These are phyloP conservation scores for Entoloma clypeatum DNA, from an alignment of 1,284 basidiomycete genomes.

Conservation along the genomic window DNA sequence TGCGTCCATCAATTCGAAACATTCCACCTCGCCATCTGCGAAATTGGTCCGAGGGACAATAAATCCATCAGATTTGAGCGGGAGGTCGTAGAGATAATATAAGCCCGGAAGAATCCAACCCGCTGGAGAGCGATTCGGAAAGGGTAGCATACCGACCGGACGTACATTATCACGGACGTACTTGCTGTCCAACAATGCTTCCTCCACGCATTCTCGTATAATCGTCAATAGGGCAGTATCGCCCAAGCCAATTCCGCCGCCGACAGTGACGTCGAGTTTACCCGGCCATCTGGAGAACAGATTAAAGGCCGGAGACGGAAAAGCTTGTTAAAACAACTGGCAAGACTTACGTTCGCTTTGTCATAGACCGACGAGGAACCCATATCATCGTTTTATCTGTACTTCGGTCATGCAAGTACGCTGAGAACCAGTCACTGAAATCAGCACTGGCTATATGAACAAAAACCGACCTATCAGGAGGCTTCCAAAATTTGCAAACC, in stretches of 20 bases:
- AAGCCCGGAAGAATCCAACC: constrained; percentile 41
- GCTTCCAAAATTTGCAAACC: constrained; percentile 40
- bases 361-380: constrained; percentile 37
- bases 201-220: constrained; percentile 38
- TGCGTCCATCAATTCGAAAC: constrained; percentile 35
- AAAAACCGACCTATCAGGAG: constrained; percentile 34
- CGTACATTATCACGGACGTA: constrained; percentile 29
- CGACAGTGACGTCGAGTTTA: constrained; percentile 39
- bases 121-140: constrained; percentile 36
- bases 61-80: constrained; percentile 31
- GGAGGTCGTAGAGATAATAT: constrained; percentile 41
- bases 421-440: constrained; percentile 8
- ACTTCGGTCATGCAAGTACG: constrained; percentile 23
- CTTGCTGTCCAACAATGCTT: constrained; percentile 34
- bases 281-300: constrained; percentile 35
- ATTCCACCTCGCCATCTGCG: constrained; percentile 41
- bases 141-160: constrained; percentile 35
- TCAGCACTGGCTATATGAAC: neutral
- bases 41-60: constrained; percentile 32
- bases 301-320: neutral
- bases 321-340: neutral
- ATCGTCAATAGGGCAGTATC: constrained; percentile 33
- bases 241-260: constrained; percentile 39
- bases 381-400: constrained; percentile 30
- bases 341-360: constrained; percentile 36